These are phyloP conservation scores for Brassica cretica DNA, from an alignment of 345 rosid genomes.

Conservation along the genomic window DNA sequence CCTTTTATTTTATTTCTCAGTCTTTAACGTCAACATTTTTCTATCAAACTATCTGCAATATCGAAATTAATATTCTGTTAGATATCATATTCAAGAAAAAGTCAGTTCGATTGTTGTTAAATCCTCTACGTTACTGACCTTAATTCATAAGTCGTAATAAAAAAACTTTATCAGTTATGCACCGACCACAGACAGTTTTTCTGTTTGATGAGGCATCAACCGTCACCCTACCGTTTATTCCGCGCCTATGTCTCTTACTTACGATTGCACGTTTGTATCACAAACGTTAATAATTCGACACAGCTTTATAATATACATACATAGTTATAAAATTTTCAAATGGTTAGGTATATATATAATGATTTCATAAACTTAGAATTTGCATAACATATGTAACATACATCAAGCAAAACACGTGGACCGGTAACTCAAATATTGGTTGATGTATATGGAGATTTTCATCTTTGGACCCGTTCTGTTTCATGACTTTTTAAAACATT, in stretches of 20 bases:
- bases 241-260: not conserved
- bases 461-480: conserved; percentile 11
- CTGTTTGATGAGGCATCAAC: not conserved
- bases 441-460: not conserved
- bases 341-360: not conserved
- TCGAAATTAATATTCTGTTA: conserved; percentile 1
- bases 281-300: not conserved
- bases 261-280: not conserved
- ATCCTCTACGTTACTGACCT: conserved; percentile 4
- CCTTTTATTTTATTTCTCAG: not conserved
- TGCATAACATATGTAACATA: not conserved
- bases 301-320: not conserved
- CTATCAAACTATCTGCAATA: not conserved
- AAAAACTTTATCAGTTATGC: not conserved
- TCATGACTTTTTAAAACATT: conserved; percentile 1
- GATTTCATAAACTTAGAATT: not conserved
- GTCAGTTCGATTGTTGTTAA: not conserved
- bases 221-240: not conserved
- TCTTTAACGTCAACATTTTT: not conserved
- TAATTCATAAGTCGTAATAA: not conserved
- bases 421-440: not conserved
- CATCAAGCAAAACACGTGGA: not conserved
- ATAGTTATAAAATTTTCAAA: not conserved
- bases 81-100: not conserved
- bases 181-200: not conserved